These are phyloP conservation scores for Teratosphaeria pseudoeucalypti DNA, from an alignment of 2,329 filamentous ascomycete species.

Conservation along the genomic window DNA sequence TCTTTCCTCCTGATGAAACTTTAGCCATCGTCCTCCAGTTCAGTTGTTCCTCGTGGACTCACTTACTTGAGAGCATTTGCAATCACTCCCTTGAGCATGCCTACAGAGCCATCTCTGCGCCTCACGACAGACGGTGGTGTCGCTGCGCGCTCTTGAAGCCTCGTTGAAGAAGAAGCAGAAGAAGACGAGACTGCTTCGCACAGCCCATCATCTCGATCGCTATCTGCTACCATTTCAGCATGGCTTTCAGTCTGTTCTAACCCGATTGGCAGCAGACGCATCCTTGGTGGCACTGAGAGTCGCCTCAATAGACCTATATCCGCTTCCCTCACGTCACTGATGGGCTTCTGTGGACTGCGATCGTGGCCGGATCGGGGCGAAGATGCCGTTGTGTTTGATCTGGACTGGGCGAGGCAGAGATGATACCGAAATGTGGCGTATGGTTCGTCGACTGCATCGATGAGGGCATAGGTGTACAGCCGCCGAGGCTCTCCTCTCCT, in stretches of 20 bases:
- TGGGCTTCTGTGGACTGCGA: background rate
- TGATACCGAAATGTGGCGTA: conserved; percentile 36
- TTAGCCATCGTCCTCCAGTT: background rate
- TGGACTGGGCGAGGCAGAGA: conserved; percentile 2
- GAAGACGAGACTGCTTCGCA: background rate
- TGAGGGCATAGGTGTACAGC: conserved; percentile 40
- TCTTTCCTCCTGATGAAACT: background rate
- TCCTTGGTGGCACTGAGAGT: background rate
- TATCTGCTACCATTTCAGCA: background rate
- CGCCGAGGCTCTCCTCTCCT: conserved; percentile 31
- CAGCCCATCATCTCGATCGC: background rate
- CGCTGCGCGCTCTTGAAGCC: background rate
- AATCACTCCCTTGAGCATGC: conserved; percentile 1
- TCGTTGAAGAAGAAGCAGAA: background rate
- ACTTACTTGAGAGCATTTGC: conserved; percentile 2
- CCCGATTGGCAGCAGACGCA: conserved; percentile 3
- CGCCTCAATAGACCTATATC: background rate
- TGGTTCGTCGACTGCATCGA: conserved; percentile 39
- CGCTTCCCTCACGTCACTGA: background rate
- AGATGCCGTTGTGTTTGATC: background rate
- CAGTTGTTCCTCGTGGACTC: background rate
- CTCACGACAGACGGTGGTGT: conserved; percentile 1
- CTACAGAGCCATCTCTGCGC: conserved; percentile 4
- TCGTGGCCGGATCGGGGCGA: background rate
- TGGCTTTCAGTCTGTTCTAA: background rate